Conservation (phyloP, 148 eudicot genomes). For the Vaccinium macrocarpon region DNA sequence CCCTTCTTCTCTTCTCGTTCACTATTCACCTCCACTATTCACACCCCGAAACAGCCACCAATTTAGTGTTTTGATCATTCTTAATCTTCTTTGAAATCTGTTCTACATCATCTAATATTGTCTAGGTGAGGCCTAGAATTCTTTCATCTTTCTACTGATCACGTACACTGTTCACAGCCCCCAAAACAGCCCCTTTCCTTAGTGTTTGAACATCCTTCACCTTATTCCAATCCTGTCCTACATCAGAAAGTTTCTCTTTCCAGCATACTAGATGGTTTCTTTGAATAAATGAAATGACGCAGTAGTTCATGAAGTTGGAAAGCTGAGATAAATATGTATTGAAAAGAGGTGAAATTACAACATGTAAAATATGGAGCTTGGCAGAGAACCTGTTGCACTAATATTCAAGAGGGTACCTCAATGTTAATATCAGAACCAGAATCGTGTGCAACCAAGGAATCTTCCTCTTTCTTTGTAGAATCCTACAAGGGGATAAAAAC, state of each 20-base stretch:
- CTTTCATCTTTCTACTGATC: too few relatives aligned
- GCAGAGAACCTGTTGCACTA: background rate
- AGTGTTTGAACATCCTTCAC: too few relatives aligned
- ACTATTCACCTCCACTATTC: too few relatives aligned
- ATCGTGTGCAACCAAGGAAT: slow-evolving; percentile 31
- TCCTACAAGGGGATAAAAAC: slow-evolving; percentile 25
- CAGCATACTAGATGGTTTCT: background rate
- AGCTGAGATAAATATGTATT: background rate
- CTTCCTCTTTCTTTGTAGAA: slow-evolving; percentile 41
- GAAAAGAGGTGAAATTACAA: slow-evolving; percentile 7
- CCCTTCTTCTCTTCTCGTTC: too few relatives aligned
- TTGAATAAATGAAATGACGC: background rate
- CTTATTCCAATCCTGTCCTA: too few relatives aligned
- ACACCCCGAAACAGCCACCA: too few relatives aligned
- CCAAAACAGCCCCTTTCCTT: too few relatives aligned
- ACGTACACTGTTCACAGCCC: too few relatives aligned
- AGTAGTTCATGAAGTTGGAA: background rate
- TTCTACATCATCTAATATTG: too few relatives aligned
- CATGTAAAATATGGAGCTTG: background rate
- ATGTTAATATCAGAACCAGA: slow-evolving; percentile 28
- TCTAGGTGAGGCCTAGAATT: too few relatives aligned
- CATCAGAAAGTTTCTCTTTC: background rate
- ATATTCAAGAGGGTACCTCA: slow-evolving; percentile 42
- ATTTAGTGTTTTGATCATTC: too few relatives aligned
- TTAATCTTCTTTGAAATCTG: too few relatives aligned